Evolutionary conservation across 495 filamentous ascomycete genomes (phyloP), one percentile per base, ranked within the genome.

Genomic region (Penicillium dipodomyicola): DNA sequence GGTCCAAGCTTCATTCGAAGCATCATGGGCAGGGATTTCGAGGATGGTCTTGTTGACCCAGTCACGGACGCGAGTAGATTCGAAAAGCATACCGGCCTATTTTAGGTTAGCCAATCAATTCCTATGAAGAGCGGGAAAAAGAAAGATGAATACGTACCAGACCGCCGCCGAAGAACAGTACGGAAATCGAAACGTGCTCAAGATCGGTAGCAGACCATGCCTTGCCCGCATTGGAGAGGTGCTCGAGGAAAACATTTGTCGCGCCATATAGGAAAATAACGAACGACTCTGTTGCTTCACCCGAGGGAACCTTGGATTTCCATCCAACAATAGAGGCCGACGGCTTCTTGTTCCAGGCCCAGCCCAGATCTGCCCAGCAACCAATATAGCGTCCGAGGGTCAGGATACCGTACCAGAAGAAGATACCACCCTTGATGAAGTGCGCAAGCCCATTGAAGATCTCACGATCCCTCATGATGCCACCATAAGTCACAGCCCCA

Each of bases 101-200:
- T 25, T 15, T 17, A 33, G 25, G 41, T 5, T 8, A 22, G 48
- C 52, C 45, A 57, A 19, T 29, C 25, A 12, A 44, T 44, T 20
- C 14, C 14, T 7, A 55, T 8, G 15, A 20, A 50, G n/a, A 29
- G 5, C 22, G 22, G 3, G 3, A 22, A 32, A 25, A 5, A 35
- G 17, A 15, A 22, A 8, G 15, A 17, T 17, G 11, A 14, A 15
- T 14, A 15, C 86, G 78, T 77, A 91, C 87, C 68, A 95, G 68
- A n/a, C 94, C 94, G 60, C 92, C 92, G 49, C 94, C 94, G 56
- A 97, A 88, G 76, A 98, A 97, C 76, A 98, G 84, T 40, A 96
- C 77, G 1, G 92, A 89, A 63, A 98, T 96, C 6, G 91, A 94
- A 46, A 95, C 77, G 67, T 98, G 94, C 75, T 98, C 92, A 5